Evolutionary conservation across 23 red algal genomes (phyloP), one percentile per base, ranked within the genome.

Genomic region (Gracilaria vermiculophylla): DNA sequence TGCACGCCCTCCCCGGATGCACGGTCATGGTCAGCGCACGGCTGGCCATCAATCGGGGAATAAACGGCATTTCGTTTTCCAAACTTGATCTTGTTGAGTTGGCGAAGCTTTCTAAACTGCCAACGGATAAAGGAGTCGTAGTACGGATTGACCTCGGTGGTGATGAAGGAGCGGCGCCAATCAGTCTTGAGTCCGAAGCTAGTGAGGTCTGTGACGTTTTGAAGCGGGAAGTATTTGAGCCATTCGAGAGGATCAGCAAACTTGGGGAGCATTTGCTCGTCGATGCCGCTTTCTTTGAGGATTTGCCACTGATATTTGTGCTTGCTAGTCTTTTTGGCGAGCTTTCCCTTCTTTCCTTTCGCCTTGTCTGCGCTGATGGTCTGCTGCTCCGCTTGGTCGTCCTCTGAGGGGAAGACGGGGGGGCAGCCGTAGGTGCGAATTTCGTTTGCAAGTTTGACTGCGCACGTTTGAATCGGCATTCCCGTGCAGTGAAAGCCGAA

Each of bases 401-500:
- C 82, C 4, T 86, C 90, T 15, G 36, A 23, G 0, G 97, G 97
- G 77, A 95, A 95, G 39, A 69, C 57, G 11, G 97, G 97, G 61
- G 97, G 97, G 5, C 41, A 73, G 41, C 97, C 97, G 62, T 86
- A 99, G 23, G 51, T 67, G 23, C 88, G 47, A 50, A 99, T 82
- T 80, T 99, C 97, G 15, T 82, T 65, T 9, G 74, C 57, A 48
- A 99, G 92, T 76, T 87, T 91, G 87, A 89, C 84, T 23, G 97
- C 97, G 48, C 80, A 95, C 12, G 97, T 92, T 65, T 99, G 97
- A 54, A 99, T 99, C 15, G 97, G 97, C 97, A 99, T 99, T 48
- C 97, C 97, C 20, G 97, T 99, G 71, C 92, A 95, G 79, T 99
- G 97, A 62, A 99, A 99, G 27, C 90, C 97, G 82, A 99, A 99